Base-by-base conservation (phyloP, 2,329 filamentous ascomycete genomes). In the Zalaria obscura region DNA sequence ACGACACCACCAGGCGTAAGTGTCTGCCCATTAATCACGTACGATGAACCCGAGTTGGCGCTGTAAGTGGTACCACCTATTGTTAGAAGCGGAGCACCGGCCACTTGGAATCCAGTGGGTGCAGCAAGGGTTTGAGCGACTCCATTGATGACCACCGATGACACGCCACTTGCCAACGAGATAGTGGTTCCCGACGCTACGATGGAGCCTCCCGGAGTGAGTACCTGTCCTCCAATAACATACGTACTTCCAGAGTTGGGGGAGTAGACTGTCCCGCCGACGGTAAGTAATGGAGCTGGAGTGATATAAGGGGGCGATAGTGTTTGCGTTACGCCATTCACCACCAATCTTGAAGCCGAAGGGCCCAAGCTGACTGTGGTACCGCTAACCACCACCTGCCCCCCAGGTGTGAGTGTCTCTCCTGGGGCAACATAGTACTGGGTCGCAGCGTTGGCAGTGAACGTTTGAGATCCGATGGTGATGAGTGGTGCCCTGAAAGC, bases 391-490 rank as follows among this genome's bases (percentile, higher is more conserved):
- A 58, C 56, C 1, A 55, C 64, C 7, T 56, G 54, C 1, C 63
- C 65, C 9, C 66, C 57, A 5, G 58, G 55, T 4, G 51, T 54
- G 35, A 60, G 45, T 1, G 50, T 55, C 35, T 60, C 53, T 5
- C 61, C 62, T 2, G 62, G 55, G 1, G 46, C 58, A 4, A 69
- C 47, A 38, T 59, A 60, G 52, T 63, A 68, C 34, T 68, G 64
- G 1, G 64, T 67, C 3, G 64, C 63, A 29, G 64, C 64, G 47
- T 68, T 67, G 2, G 61, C 61, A 1, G 63, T 66, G 27, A 64
- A 55, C 1, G 55, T 60, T 2, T 55, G 51, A 0, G 55, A 55
- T 8, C 63, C 64, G 18, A 69, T 49, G 1, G 61, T 66, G 31
- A 68, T 44, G 5, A 66, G 43, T n/a, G 43, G 34, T 10, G 38